Evolutionary conservation across 257 asterid genomes (phyloP).

Genomic region (Rehmannia glutinosa): DNA sequence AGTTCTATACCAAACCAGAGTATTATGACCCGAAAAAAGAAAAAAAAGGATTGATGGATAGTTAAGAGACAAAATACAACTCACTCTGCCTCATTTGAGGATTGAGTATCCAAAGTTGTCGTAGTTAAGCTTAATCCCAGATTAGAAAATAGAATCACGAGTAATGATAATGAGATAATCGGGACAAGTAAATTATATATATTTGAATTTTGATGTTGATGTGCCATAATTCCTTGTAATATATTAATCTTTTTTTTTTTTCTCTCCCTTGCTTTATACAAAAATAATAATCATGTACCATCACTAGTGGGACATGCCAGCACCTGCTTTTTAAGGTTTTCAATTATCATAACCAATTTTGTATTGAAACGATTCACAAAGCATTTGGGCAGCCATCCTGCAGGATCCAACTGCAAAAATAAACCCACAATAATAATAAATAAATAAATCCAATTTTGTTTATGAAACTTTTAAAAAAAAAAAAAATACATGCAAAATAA

Average conservation of each 20-base stretch:
- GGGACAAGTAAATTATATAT: conserved; percentile 1
- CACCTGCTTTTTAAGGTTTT: conserved; percentile 82
- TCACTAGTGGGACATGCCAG: conserved; percentile 57
- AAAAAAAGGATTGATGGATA: neutral
- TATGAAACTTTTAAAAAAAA: neutral
- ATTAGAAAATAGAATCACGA: neutral
- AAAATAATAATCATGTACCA: conserved; percentile 30
- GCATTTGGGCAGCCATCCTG: conserved; percentile 93
- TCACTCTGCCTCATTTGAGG: conserved; percentile 2
- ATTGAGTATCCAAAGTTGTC: conserved; percentile 1
- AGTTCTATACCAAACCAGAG: neutral
- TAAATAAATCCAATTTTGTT: neutral
- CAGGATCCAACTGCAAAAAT: conserved; percentile 76
- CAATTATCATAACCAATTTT: conserved; percentile 86
- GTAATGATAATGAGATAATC: no score
- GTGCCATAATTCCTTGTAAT: neutral
- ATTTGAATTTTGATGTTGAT: neutral
- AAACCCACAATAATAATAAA: neutral
- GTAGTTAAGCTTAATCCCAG: neutral
- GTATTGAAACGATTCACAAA: conserved; percentile 85
- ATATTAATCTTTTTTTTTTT: neutral
- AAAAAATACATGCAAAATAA: neutral
- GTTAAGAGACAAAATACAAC: conserved; percentile 3
- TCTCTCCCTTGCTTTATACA: conserved; percentile 1
- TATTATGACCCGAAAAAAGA: neutral